These are phyloP conservation scores for Tolypocladium tropicale DNA, from an alignment of 2,329 filamentous ascomycete genomes.

Conservation along the genomic window DNA sequence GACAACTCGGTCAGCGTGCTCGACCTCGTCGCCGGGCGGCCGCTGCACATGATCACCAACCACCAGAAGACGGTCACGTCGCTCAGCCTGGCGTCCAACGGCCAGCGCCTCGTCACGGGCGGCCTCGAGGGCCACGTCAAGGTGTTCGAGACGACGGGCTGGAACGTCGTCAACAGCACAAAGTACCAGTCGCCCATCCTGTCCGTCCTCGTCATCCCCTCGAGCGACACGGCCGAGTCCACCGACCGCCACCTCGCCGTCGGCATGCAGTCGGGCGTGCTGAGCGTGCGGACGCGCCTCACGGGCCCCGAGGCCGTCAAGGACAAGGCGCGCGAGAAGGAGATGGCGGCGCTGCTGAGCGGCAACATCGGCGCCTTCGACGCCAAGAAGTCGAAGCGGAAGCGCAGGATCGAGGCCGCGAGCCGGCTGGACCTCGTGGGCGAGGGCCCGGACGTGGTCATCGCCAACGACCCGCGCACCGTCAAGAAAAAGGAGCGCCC, in stretches of 20 bases:
- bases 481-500: conserved; percentile 49
- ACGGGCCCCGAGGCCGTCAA: conserved; percentile 71
- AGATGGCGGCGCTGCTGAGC: conserved; percentile 72
- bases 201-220: conserved; percentile 62
- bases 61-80: conserved; percentile 97
- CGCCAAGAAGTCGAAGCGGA: conserved; percentile 58
- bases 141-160: conserved; percentile 84
- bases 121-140: conserved; percentile 94
- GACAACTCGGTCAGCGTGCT: conserved; percentile 84
- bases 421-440: conserved; percentile 67
- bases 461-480: conserved; percentile 56
- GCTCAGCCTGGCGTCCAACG: conserved; percentile 70
- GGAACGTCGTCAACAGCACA: conserved; percentile 91
- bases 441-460: conserved; percentile 79
- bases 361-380: conserved; percentile 74
- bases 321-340: conserved; percentile 67
- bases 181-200: conserved; percentile 93
- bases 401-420: conserved; percentile 37
- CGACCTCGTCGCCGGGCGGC: conserved; percentile 84
- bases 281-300: conserved; percentile 82
- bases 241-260: conserved; percentile 92
- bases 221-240: conserved; percentile 26
- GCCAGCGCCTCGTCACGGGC: conserved; percentile 73
- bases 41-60: conserved; percentile 77
- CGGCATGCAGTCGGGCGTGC: conserved; percentile 87